Percentiles rank a stretch among this genome's conserved stretches.
phyloP scores from a whole-genome alignment of 1,139 yeast genomes.

The Meyerozyma carpophila region DNA sequence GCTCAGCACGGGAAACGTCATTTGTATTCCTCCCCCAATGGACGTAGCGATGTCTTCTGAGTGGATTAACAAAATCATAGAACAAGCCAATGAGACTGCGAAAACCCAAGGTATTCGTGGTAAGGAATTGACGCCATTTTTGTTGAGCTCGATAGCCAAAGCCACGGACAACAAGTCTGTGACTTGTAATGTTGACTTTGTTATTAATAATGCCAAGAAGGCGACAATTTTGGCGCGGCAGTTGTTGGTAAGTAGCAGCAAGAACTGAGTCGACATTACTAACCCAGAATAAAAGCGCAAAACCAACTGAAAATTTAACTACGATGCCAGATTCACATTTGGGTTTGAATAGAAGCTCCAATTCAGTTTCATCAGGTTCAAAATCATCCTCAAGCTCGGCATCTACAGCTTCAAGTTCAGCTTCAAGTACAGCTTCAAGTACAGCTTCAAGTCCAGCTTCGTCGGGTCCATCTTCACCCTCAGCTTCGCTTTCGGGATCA shows the following conservation, averaged over 20 bases:
- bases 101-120: conserved; percentile 52
- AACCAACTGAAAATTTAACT: too few relatives aligned
- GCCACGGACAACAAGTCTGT: conserved; percentile 69
- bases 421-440: too few relatives aligned
- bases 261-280: conserved; percentile 3
- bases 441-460: too few relatives aligned
- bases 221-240: conserved; percentile 66
- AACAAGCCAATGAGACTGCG: conserved; percentile 56
- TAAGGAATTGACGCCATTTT: conserved; percentile 74
- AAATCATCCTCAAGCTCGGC: too few relatives aligned
- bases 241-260: conserved; percentile 15
- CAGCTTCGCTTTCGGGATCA: too few relatives aligned
- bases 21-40: conserved; percentile 80
- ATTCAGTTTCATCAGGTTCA: too few relatives aligned
- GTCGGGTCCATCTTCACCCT: too few relatives aligned
- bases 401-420: too few relatives aligned
- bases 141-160: conserved; percentile 58
- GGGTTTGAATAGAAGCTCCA: too few relatives aligned
- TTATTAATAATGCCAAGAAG: conserved; percentile 65
- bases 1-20: conserved; percentile 61
- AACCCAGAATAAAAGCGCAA: conserved; percentile 1
- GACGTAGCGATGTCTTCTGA: conserved; percentile 53
- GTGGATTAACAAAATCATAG: conserved; percentile 52
- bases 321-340: too few relatives aligned
- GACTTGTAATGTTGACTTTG: conserved; percentile 67